Conservation (phyloP, 2,329 filamentous ascomycete genomes). For the Microdochium trichocladiopsis region DNA sequence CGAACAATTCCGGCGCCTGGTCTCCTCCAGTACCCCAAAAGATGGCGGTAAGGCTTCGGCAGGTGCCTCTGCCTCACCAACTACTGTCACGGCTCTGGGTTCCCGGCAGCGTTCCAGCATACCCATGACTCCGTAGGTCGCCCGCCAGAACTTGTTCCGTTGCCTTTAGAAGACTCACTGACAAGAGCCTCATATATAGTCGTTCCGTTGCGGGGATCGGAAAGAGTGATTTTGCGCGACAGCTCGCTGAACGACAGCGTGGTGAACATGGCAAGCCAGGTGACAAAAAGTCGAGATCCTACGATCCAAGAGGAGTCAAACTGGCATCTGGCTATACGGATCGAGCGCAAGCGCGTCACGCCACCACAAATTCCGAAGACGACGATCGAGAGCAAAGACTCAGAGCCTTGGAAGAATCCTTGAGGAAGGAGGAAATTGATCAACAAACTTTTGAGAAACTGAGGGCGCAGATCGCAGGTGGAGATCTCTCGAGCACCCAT, state of each 20-base stretch:
- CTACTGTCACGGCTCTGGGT: constrained; percentile 51
- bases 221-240: constrained; percentile 70
- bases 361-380: constrained; percentile 28
- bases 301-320: constrained; percentile 75
- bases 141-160: background rate
- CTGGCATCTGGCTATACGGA: constrained; percentile 79
- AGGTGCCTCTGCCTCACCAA: constrained; percentile 32
- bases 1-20: constrained; percentile 80
- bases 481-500: constrained; percentile 74
- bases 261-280: constrained; percentile 27
- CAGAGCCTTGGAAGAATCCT: constrained; percentile 70
- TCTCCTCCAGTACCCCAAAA: constrained; percentile 41
- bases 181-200: constrained; percentile 27
- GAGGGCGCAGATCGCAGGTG: constrained; percentile 71
- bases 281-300: constrained; percentile 69
- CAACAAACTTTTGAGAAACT: constrained; percentile 69
- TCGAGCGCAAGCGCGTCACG: constrained; percentile 60
- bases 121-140: constrained; percentile 83
- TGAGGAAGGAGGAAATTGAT: constrained; percentile 81
- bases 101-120: constrained; percentile 75
- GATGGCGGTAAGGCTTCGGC: constrained; percentile 36
- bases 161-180: constrained; percentile 12
- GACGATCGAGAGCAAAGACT: constrained; percentile 58
- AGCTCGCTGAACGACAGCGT: constrained; percentile 65
- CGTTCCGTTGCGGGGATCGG: constrained; percentile 53